Evolutionary conservation across 1,284 basidiomycete genomes (phyloP).

Genomic region (Wolfiporia cocos): DNA sequence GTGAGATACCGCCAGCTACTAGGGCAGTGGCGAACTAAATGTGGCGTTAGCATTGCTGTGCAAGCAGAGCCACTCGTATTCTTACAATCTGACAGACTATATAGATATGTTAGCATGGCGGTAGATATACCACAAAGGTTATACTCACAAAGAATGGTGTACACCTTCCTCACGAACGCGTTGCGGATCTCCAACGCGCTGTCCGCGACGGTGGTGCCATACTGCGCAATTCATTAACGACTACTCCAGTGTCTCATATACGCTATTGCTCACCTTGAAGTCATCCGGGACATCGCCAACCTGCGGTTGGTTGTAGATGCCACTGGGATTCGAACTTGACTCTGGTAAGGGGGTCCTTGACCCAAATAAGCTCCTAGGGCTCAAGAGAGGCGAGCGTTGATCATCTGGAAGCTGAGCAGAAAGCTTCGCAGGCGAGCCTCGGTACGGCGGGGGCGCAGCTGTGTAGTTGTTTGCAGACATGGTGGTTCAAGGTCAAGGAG

Average conservation of each 20-base stretch:
- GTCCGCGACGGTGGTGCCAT: constrained; percentile 72
- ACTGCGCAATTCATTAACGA: constrained; percentile 36
- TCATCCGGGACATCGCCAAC: constrained; percentile 73
- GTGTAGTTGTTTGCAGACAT: constrained; percentile 21
- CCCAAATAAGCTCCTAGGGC: too few species aligned
- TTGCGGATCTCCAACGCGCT: constrained; percentile 64
- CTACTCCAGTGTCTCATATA: constrained; percentile 1
- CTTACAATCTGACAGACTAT: constrained; percentile 71
- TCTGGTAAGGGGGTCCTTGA: too few species aligned
- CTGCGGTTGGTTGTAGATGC: constrained; percentile 64
- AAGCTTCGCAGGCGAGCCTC: constrained; percentile 15
- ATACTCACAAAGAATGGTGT: constrained; percentile 69
- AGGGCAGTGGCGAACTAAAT: constrained; percentile 61
- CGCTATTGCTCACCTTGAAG: constrained; percentile 56
- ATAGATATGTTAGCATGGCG: constrained; percentile 10
- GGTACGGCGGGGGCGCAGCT: constrained; percentile 23
- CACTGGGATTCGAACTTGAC: constrained; percentile 44
- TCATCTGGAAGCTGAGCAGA: constrained; percentile 14
- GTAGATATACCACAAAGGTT: background rate
- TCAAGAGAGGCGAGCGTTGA: constrained; percentile 38
- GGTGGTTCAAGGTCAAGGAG: constrained; percentile 12
- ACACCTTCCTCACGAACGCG: constrained; percentile 78
- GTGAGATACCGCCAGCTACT: constrained; percentile 62
- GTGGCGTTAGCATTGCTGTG: background rate
- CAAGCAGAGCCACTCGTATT: background rate